Conservation (phyloP, 163 green algal species). For the Scenedesmus sp. region DNA sequence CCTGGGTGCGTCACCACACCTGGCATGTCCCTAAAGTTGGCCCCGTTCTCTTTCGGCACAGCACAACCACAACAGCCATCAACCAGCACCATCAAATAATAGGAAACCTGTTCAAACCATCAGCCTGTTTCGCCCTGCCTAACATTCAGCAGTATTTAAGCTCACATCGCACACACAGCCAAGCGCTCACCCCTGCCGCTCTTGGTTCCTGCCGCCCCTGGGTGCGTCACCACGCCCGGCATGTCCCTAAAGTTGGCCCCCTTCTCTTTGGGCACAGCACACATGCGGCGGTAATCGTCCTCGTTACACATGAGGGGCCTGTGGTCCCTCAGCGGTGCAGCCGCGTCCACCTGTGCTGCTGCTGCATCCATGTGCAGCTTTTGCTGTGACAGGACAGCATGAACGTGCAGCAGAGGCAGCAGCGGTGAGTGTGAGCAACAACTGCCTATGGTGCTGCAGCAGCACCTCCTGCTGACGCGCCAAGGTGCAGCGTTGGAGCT, state of each 20-base stretch:
- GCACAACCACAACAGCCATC: background rate
- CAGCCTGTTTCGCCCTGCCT: too few relatives aligned
- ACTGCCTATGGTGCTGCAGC: too few relatives aligned
- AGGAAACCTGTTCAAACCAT: too few relatives aligned
- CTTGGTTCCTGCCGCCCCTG: background rate
- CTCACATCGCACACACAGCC: too few relatives aligned
- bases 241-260: conserved; percentile 73
- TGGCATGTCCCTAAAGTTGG: conserved; percentile 1
- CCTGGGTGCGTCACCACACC: conserved; percentile 66
- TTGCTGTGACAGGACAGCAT: background rate
- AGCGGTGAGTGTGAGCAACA: too few relatives aligned
- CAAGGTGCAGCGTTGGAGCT: too few relatives aligned
- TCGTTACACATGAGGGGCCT: conserved; percentile 63
- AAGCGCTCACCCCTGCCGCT: too few relatives aligned
- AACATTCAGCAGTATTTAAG: too few relatives aligned
- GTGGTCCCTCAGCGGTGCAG: conserved; percentile 67
- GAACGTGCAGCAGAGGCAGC: too few relatives aligned
- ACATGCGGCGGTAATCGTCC: conserved; percentile 77
- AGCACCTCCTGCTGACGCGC: too few relatives aligned
- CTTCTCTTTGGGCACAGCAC: conserved; percentile 63
- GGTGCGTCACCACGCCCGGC: conserved; percentile 65
- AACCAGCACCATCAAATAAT: too few relatives aligned
- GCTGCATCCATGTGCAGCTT: background rate
- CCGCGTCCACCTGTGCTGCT: background rate
- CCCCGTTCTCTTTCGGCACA: background rate